Base-by-base conservation (phyloP, 140 eudicot species). In the Erigeron philadelphicus region DNA sequence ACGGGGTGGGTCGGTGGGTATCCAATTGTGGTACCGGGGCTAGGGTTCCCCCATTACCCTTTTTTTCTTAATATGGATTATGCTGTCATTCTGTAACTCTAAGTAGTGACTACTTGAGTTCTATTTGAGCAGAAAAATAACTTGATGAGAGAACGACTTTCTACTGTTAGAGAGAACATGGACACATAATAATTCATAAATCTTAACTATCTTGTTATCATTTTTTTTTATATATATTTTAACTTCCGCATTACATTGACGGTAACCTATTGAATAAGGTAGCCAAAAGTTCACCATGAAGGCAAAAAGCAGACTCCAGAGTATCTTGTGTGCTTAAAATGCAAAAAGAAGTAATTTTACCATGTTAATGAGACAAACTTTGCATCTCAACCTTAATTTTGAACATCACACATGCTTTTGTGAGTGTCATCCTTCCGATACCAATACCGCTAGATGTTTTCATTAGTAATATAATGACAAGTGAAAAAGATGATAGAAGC, bases 391-490 rank as follows among this genome's bases (percentile, higher is more conserved):
- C 45, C 44, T 43, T 58, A 44, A 70, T 57, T 16, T 25, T 70
- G 62, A 49, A 43, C 76, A 47, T 61, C 25, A 61, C 42, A 11
- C 15, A 49, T 61, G 63, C 43, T 48, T 8, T 42, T 69, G 55
- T n/a, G 6, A 13, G 40, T 10, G 15, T 31, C 15, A 61, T 72
- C 60, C 72, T 74, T 66, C 31, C 21, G 35, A 16, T 16, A 35
- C 0, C 41, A 68, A 63, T 5, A 17, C 15, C 50, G 31, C 44
- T n/a, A 31, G 38, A 31, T 31, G 38, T 31, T 15, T 35, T 54
- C 42, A 58, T 64, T 41, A 40, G 38, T 75, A 75, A 63, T 38
- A 9, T 47, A 42, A 62, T 44, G 73, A 44, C 23, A 75, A 56
- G 68, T 52, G 66, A 40, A 41, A 52, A 66, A 69, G 45, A 45